Evolutionary conservation across 768 basidiomycete genomes (phyloP), one percentile per base, ranked within the genome.

Genomic region (Trametes elegans): DNA sequence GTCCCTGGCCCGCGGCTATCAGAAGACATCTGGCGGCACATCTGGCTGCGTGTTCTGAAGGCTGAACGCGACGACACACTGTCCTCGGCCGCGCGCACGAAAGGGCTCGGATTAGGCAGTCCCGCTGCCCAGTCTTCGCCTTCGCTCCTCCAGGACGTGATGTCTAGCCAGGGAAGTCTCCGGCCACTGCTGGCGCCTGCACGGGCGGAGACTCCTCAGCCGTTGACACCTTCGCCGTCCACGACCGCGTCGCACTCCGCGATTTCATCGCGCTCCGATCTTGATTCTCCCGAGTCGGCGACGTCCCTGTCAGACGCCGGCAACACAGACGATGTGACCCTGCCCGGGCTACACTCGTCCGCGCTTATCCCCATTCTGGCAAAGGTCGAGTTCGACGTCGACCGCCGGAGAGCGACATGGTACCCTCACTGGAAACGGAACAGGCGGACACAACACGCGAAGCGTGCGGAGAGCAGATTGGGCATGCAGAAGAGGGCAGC

Each of bases 371-470:
- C 89, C 5, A 85, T 97, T 52, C 79, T 98, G 26, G 95, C 93
- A 44, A 95, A 95, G 70, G 84, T 98, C 11, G 94, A 98, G 68
- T 97, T 98, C 63, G 93, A 97, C 67, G 87, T 98, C 62, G 95
- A 97, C 70, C 76, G 76, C 34, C 75, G 81, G 48, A 85, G 78
- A 59, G 94, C 93, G 2, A 73, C 74, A 3, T 97, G 94, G 94
- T 94, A 86, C 59, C 85, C 85, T n/a, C 84, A 85, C 7, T 96
- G 91, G 90, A 56, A 84, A 24, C 77, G 83, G 53, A 88, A 84
- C 63, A 73, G 88, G 53, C 77, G 77, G 54, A 72, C 75, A 42
- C 84, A 84, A 54, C 78, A 81, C 54, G 76, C 77, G n/a, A 87
- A 82, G 67, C 74, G 88, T 23, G 65, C 68, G 19, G 79, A 76